These are phyloP conservation scores for Cordyceps farinosa DNA, from an alignment of 2,329 filamentous ascomycete species.

Conservation along the genomic window DNA sequence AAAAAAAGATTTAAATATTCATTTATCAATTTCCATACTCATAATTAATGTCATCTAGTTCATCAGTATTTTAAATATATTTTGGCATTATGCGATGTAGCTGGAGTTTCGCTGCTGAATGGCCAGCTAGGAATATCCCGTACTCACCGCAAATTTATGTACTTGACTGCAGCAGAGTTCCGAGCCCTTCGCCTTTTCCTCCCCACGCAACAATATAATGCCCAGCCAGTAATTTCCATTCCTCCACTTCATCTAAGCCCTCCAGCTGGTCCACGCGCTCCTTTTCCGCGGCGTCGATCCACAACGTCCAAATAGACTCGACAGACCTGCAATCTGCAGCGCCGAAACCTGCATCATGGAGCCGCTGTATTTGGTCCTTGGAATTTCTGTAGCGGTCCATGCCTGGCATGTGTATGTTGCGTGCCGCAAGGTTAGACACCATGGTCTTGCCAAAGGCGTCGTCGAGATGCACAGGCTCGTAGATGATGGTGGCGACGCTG, in stretches of 20 bases:
- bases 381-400: conserved; percentile 68
- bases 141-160: background rate
- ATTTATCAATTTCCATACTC: no score
- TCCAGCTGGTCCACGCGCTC: conserved; percentile 75
- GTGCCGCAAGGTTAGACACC: conserved; percentile 79
- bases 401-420: conserved; percentile 82
- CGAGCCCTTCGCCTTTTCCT: conserved; percentile 56
- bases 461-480: conserved; percentile 81
- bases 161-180: background rate
- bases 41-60: no score
- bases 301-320: conserved; percentile 67
- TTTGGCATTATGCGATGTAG: background rate
- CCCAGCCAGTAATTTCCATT: conserved; percentile 80
- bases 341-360: conserved; percentile 64
- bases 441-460: conserved; percentile 90
- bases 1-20: no score
- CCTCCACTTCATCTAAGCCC: conserved; percentile 91
- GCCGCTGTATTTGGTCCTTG: conserved; percentile 62
- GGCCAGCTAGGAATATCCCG: no score
- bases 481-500: conserved; percentile 63
- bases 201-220: conserved; percentile 94
- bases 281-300: conserved; percentile 69
- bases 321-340: conserved; percentile 42
- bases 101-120: no score
- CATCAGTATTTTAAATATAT: no score